Evolutionary conservation across 164 flowering plant species (phyloP), one percentile per base, ranked within the genome.

Genomic region (Liquidambar formosana): DNA sequence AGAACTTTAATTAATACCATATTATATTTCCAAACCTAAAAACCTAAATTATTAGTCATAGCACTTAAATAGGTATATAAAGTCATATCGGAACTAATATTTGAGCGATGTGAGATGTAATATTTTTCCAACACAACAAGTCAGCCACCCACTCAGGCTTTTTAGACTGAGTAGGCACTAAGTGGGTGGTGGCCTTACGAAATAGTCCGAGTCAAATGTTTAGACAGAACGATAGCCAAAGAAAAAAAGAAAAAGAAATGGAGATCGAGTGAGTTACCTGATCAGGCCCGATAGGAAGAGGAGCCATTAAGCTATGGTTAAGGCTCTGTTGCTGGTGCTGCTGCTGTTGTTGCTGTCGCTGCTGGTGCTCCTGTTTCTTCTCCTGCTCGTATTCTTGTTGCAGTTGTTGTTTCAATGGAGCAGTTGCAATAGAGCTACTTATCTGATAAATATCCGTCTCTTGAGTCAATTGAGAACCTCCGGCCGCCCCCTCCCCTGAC

Each of bases 391-490:
- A 57, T 59, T 75, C 85, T 57, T 72, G 72, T 8, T 63, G 75
- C 57, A 69, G 60, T 13, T 74, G 85, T 43, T 80, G 82, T 4
- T 80, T 65, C 43, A 78, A 49, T n/a, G 85, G 71, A 2, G 79
- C 73, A 64, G 45, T 1, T n/a, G n/a, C n/a, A n/a, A n/a, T n/a
- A n/a, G n/a, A 18, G 25, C n/a, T 11, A 11, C 69, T 10, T 67
- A 78, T 67, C 57, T 80, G 81, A 78, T 82, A 79, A 28, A 73
- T 21, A 33, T 71, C 80, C 12, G 64, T 67, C 57, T 80, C 83
- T 43, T 65, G 74, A 0, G 27, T 69, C 61, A 65, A 58, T 38
- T 73, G 81, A 61, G 81, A 76, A 11, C 73, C 73, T 10, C 59
- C 71, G 63, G 41, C 3, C 0, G 5, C 22, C 23, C 66, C 61